Evolutionary conservation across 352 stramenopile species (phyloP).

Genomic region (Globisporangium viniferum): DNA sequence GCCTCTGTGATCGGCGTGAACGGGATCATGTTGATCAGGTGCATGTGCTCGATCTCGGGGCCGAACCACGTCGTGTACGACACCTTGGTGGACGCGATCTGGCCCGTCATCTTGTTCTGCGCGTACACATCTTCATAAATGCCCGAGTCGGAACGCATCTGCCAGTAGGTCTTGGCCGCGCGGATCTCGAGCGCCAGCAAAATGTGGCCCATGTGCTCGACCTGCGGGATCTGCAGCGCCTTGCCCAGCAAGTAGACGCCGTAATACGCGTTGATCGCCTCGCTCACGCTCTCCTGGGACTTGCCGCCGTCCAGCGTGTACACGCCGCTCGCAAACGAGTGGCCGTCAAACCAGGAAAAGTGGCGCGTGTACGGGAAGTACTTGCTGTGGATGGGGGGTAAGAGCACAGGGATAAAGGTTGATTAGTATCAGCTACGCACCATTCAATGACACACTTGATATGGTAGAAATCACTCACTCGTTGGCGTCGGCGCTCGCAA

Average conservation of each 20-base stretch:
- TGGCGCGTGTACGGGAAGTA: conserved; percentile 92
- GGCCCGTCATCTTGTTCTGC: conserved; percentile 82
- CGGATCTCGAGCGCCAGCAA: conserved; percentile 92
- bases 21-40: conserved; percentile 91
- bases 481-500: conserved; percentile 54
- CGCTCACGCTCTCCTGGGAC: conserved; percentile 95
- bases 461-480: conserved; percentile 44
- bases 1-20: conserved; percentile 85
- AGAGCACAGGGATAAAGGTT: conserved; percentile 2
- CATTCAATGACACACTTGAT: conserved; percentile 6
- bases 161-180: conserved; percentile 95
- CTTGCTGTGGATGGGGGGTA: conserved; percentile 25
- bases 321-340: conserved; percentile 95
- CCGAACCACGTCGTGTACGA: conserved; percentile 89
- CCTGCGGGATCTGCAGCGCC: conserved; percentile 54
- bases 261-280: conserved; percentile 98
- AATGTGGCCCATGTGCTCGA: conserved; percentile 89
- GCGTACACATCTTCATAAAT: conserved; percentile 78
- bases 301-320: conserved; percentile 95
- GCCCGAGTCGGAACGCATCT: conserved; percentile 71
- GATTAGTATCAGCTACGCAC: background rate
- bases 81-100: conserved; percentile 75
- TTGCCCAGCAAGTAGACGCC: conserved; percentile 92
- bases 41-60: conserved; percentile 80
- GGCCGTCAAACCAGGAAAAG: conserved; percentile 97